A percentile compares a stretch with the other conserved stretches of the same genome.
phyloP scores from a whole-genome alignment of 495 filamentous ascomycete genomes.

The Acidiella bohemica region DNA sequence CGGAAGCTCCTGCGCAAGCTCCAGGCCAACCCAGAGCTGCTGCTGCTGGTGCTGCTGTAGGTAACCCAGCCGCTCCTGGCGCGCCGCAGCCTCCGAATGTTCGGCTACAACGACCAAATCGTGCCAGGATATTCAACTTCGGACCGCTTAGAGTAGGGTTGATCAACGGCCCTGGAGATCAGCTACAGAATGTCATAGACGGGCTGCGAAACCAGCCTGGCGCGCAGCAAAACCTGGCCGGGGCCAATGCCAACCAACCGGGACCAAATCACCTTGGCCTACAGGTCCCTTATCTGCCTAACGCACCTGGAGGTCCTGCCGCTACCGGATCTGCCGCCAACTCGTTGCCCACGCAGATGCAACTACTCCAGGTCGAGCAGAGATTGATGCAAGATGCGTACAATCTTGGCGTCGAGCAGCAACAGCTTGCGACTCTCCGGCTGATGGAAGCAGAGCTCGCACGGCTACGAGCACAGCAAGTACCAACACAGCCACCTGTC shows the following conservation, averaged over 20 bases:
- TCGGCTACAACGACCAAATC: too few species aligned
- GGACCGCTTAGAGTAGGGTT: conserved; percentile 42
- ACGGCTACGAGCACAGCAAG: conserved; percentile 34
- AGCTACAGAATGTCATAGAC: conserved; percentile 12
- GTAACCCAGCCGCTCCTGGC: conserved; percentile 5
- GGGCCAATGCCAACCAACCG: background rate
- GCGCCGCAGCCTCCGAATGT: conserved; percentile 6
- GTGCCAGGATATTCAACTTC: conserved; percentile 49
- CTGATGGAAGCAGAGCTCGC: conserved; percentile 52
- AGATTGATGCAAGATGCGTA: conserved; percentile 53
- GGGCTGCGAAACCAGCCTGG: conserved; percentile 13
- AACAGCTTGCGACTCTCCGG: conserved; percentile 43
- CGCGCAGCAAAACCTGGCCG: too few species aligned
- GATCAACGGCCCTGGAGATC: conserved; percentile 17
- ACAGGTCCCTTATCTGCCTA: conserved; percentile 11
- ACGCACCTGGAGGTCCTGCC: background rate
- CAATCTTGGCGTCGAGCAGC: conserved; percentile 37
- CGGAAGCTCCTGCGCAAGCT: conserved; percentile 2
- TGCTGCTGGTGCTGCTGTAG: too few species aligned
- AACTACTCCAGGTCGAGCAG: conserved; percentile 50
- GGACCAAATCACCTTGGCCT: conserved; percentile 20
- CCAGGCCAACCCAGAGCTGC: conserved; percentile 2
- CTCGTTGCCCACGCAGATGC: conserved; percentile 33
- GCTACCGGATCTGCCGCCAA: conserved; percentile 2
- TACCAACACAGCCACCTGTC: conserved; percentile 6